These are phyloP conservation scores for Aurinia saxatilis DNA, from an alignment of 345 rosid genomes.

Conservation along the genomic window DNA sequence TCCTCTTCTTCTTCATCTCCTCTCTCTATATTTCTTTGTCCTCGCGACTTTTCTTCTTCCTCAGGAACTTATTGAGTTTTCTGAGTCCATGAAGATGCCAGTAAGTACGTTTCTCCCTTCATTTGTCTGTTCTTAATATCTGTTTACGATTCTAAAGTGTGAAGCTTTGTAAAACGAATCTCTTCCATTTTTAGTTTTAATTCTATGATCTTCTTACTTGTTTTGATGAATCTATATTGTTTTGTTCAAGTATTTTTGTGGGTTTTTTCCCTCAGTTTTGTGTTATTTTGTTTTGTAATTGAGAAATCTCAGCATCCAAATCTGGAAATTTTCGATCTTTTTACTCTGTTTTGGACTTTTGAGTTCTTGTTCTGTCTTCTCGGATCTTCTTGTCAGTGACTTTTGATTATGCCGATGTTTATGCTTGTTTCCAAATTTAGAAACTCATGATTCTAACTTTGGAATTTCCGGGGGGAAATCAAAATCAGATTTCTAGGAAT, in stretches of 20 bases:
- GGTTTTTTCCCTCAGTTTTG: neutral
- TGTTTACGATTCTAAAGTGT: neutral
- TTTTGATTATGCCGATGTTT: neutral
- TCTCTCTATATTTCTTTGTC: constrained; percentile 17
- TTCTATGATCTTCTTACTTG: neutral
- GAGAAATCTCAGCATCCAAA: neutral
- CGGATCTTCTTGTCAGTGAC: constrained; percentile 16
- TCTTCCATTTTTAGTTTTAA: too few species aligned
- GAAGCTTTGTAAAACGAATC: constrained; percentile 6
- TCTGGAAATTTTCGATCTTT: constrained; percentile 11
- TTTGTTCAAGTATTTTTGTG: neutral
- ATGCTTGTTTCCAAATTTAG: neutral
- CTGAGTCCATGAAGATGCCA: constrained; percentile 84
- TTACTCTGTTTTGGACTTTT: constrained; percentile 17
- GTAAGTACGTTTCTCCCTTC: constrained; percentile 85
- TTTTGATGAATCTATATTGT: neutral
- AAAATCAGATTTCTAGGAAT: neutral
- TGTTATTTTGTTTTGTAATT: constrained; percentile 1
- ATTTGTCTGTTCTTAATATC: neutral
- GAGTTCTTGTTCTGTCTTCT: neutral
- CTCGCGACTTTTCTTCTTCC: constrained; percentile 19
- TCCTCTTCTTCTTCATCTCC: constrained; percentile 24
- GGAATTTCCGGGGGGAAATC: neutral
- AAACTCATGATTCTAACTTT: neutral
- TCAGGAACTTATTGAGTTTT: constrained; percentile 29